Conservation (phyloP, 2,329 filamentous ascomycete genomes). For the Diaporthe aspalathi region DNA sequence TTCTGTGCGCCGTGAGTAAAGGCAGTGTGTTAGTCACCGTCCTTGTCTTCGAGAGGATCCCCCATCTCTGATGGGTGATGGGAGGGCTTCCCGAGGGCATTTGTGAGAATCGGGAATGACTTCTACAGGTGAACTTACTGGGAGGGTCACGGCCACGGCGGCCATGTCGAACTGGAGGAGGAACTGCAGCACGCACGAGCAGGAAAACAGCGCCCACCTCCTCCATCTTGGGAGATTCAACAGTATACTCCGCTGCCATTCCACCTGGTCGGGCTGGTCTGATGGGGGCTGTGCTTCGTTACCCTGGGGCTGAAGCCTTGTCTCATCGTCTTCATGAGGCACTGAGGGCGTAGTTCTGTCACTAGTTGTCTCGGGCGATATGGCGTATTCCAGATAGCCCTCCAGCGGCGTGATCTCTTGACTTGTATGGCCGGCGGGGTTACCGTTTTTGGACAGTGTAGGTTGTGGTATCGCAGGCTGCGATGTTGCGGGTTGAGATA, state of each 20-base stretch:
- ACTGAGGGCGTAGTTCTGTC: background rate
- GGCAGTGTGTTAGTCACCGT: background rate
- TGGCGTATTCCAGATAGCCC: background rate
- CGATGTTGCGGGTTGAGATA: background rate
- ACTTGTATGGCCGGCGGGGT: background rate
- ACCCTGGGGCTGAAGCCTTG: background rate
- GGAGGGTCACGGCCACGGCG: conserved; percentile 42
- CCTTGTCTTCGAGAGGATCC: too few species aligned
- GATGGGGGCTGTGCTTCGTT: background rate
- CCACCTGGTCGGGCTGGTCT: too few species aligned
- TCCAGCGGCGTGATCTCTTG: background rate
- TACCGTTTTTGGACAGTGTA: background rate
- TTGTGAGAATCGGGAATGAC: too few species aligned
- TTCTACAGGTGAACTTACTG: conserved; percentile 32
- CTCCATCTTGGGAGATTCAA: conserved; percentile 28
- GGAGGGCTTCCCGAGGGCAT: too few species aligned
- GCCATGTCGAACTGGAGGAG: conserved; percentile 43
- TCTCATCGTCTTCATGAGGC: background rate
- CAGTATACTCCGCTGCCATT: background rate
- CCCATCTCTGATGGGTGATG: too few species aligned
- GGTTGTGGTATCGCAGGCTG: background rate
- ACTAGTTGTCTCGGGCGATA: background rate
- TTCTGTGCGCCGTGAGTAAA: conserved; percentile 25
- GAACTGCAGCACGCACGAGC: conserved; percentile 42
- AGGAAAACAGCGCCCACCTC: conserved; percentile 40